These are phyloP conservation scores for Microsporum ferrugineum DNA, from an alignment of 2,329 filamentous ascomycete genomes.

Conservation along the genomic window DNA sequence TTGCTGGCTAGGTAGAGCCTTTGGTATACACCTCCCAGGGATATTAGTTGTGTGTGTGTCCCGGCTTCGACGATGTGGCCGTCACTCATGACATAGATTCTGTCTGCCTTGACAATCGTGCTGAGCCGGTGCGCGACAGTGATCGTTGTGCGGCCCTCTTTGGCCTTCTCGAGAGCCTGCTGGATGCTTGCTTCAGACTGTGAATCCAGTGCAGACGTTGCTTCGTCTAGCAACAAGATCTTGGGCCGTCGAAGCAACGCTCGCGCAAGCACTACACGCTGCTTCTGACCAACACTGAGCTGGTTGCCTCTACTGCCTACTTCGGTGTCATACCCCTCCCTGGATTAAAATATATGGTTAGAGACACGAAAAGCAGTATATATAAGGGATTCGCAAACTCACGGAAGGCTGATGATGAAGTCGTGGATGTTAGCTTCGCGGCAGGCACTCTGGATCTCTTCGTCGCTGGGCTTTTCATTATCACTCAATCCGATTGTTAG, in stretches of 20 bases:
- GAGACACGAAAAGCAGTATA: background rate
- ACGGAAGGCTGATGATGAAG: constrained; percentile 38
- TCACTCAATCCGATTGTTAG: constrained; percentile 48
- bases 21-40: constrained; percentile 52
- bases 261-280: constrained; percentile 42
- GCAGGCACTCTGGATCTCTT: constrained; percentile 50
- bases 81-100: constrained; percentile 65
- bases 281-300: constrained; percentile 43
- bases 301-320: constrained; percentile 47
- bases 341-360: background rate
- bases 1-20: constrained; percentile 15
- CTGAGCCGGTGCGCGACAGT: constrained; percentile 64
- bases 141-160: constrained; percentile 47
- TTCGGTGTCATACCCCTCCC: constrained; percentile 34
- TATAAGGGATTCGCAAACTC: background rate
- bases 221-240: constrained; percentile 45
- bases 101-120: constrained; percentile 64
- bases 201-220: constrained; percentile 48
- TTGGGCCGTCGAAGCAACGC: constrained; percentile 41
- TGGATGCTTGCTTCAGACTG: constrained; percentile 54
- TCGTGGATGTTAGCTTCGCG: constrained; percentile 56
- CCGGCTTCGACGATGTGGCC: constrained; percentile 53
- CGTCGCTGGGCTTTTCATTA: constrained; percentile 49
- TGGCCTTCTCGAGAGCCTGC: constrained; percentile 50
- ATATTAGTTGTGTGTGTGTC: constrained; percentile 56